Conservation (phyloP, 179 eudicot genomes). For the Vitellaria paradoxa region DNA sequence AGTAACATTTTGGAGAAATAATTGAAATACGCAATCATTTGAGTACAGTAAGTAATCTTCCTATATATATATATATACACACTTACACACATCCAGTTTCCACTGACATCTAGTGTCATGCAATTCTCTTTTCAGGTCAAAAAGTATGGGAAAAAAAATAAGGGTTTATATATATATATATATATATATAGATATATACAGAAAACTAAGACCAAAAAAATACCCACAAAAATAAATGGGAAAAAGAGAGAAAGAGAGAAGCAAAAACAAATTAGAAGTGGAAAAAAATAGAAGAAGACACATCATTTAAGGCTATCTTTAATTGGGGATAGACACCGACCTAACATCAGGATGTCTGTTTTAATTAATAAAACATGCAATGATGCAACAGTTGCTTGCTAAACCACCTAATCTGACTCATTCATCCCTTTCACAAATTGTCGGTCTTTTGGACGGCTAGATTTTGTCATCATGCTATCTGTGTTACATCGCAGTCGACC, state of each 20-base stretch:
- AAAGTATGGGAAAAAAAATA: neutral
- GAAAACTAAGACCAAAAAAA: neutral
- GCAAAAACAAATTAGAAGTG: neutral
- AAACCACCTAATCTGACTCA: constrained; percentile 33
- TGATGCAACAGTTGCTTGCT: constrained; percentile 28
- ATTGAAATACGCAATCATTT: too few relatives aligned
- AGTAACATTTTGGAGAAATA: too few relatives aligned
- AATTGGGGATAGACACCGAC: constrained; percentile 55
- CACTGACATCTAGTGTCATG: neutral
- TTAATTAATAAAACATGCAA: constrained; percentile 16
- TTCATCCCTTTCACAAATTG: neutral
- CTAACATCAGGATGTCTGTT: constrained; percentile 45
- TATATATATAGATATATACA: neutral
- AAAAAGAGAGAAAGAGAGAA: neutral
- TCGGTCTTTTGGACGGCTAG: constrained; percentile 28
- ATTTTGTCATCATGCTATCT: neutral
- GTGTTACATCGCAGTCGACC: constrained; percentile 2
- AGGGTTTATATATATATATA: too few relatives aligned
- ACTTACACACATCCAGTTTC: too few relatives aligned
- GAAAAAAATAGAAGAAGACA: neutral
- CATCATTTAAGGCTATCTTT: neutral
- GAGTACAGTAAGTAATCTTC: too few relatives aligned
- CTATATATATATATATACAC: too few relatives aligned
- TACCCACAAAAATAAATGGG: neutral
- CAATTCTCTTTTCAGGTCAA: neutral